Percentiles rank a stretch among this genome's conserved stretches.
phyloP scores from a whole-genome alignment of 139 green algal species.

The Auxenochlorella pyrenoidosa region DNA sequence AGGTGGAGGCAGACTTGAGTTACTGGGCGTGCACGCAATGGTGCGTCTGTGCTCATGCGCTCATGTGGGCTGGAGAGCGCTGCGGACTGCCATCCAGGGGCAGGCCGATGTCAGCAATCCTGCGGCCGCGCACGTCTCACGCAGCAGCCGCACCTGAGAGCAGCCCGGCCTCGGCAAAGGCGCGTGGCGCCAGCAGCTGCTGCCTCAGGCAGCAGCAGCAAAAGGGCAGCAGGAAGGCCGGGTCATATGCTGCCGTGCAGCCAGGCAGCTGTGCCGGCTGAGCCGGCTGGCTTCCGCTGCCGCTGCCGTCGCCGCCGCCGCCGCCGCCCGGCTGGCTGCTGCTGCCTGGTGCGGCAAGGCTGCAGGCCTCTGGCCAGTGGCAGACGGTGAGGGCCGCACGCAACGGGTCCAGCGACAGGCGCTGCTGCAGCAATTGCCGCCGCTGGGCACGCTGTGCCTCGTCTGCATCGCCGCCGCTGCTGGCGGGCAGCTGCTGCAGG shows the following conservation, averaged over 20 bases:
- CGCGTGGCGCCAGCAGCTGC: constrained; percentile 23
- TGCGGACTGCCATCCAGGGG: neutral
- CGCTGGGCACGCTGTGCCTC: neutral
- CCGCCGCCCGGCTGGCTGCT: constrained; percentile 10
- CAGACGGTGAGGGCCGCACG: constrained; percentile 50
- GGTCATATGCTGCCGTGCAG: constrained; percentile 60
- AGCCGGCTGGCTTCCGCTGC: neutral
- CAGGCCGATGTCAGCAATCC: no score
- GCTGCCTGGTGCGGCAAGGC: constrained; percentile 24
- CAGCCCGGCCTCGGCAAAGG: constrained; percentile 52
- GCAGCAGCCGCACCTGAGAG: constrained; percentile 34
- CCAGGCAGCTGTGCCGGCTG: constrained; percentile 11
- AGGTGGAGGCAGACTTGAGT: neutral
- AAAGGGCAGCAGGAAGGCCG: constrained; percentile 65
- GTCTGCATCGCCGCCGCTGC: neutral
- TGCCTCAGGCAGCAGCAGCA: constrained; percentile 42
- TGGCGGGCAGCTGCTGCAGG: constrained; percentile 23
- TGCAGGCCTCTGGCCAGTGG: constrained; percentile 61
- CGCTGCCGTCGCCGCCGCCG: neutral
- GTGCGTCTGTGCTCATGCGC: neutral
- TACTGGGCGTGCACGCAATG: no score
- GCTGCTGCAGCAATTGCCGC: constrained; percentile 35
- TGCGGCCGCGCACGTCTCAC: neutral
- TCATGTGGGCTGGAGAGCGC: neutral
- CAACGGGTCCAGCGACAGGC: constrained; percentile 37